Conservation (phyloP, 495 filamentous ascomycete species). For the Xylaria flabelliformis region DNA sequence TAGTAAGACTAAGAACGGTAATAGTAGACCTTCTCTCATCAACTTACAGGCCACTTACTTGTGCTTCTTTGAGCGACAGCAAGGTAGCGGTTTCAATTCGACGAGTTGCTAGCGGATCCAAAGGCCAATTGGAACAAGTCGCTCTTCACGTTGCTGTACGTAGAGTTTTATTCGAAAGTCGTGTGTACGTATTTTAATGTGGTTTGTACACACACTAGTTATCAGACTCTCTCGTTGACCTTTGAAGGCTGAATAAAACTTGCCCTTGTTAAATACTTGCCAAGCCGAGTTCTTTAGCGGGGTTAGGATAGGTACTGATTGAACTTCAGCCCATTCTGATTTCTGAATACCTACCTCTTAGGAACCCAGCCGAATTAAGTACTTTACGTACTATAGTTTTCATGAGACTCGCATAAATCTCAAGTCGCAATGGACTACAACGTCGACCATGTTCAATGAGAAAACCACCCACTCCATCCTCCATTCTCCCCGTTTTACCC, state of each 20-base stretch:
- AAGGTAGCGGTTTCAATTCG: neutral
- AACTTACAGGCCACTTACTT: slow-evolving; percentile 15
- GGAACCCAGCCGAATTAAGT: neutral
- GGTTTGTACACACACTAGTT: too few relatives aligned
- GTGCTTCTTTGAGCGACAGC: neutral
- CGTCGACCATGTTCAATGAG: neutral
- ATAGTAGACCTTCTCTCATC: slow-evolving; percentile 16
- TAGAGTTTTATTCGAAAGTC: too few relatives aligned
- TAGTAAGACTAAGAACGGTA: too few relatives aligned
- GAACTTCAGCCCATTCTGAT: neutral
- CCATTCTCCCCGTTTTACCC: slow-evolving; percentile 16
- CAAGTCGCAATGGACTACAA: neutral
- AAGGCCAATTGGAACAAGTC: neutral
- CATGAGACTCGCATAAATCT: neutral
- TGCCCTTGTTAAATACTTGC: too few relatives aligned
- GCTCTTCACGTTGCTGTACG: too few relatives aligned
- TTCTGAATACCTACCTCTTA: neutral
- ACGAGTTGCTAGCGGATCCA: neutral
- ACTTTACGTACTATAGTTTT: neutral
- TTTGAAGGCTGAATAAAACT: too few relatives aligned
- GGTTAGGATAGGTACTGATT: too few relatives aligned
- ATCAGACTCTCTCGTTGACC: too few relatives aligned
- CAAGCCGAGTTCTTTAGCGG: too few relatives aligned
- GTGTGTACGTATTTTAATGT: too few relatives aligned
- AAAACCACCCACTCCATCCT: neutral